These are phyloP conservation scores for Verbascum thapsus DNA, from an alignment of 257 asterid genomes.

Conservation along the genomic window DNA sequence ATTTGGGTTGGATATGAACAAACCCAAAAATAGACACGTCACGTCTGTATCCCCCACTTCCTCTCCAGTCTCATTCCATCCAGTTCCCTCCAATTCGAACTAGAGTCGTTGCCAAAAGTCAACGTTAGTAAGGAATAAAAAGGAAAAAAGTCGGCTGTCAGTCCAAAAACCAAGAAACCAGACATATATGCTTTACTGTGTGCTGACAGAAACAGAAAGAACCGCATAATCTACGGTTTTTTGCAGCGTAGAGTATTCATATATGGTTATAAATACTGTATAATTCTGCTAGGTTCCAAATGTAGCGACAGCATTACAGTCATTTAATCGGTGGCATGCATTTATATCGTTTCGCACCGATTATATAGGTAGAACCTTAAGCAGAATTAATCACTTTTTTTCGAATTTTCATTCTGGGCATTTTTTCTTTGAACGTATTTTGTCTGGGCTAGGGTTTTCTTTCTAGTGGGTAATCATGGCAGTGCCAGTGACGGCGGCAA, in stretches of 20 bases:
- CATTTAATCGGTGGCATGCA: slow-evolving; percentile 20
- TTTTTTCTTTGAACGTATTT: not conserved
- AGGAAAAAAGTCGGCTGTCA: not conserved
- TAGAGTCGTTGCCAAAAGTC: slow-evolving; percentile 4
- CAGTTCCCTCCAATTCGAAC: slow-evolving; percentile 28
- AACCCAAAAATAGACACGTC: not conserved
- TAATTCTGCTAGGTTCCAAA: slow-evolving; percentile 6
- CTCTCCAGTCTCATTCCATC: slow-evolving; percentile 13
- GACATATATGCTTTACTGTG: not conserved
- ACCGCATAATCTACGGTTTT: not conserved
- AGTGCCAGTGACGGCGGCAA: slow-evolving; percentile 28
- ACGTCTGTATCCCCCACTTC: not conserved
- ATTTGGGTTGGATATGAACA: too few relatives aligned
- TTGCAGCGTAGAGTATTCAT: not conserved
- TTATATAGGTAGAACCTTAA: not conserved
- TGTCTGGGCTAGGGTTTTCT: slow-evolving; percentile 2
- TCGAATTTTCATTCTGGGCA: too few relatives aligned
- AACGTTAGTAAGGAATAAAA: not conserved
- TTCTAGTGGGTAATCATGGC: slow-evolving; percentile 25
- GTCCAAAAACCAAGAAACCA: not conserved
- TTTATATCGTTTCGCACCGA: slow-evolving; percentile 29
- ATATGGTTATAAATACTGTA: too few relatives aligned
- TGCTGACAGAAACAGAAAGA: slow-evolving; percentile 19
- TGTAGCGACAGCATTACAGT: slow-evolving; percentile 2
- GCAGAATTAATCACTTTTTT: slow-evolving; percentile 22